A percentile compares a stretch with the other conserved stretches of the same genome.
Conservation (phyloP, 106 monocot species). For the Dendrobium huoshanense region DNA sequence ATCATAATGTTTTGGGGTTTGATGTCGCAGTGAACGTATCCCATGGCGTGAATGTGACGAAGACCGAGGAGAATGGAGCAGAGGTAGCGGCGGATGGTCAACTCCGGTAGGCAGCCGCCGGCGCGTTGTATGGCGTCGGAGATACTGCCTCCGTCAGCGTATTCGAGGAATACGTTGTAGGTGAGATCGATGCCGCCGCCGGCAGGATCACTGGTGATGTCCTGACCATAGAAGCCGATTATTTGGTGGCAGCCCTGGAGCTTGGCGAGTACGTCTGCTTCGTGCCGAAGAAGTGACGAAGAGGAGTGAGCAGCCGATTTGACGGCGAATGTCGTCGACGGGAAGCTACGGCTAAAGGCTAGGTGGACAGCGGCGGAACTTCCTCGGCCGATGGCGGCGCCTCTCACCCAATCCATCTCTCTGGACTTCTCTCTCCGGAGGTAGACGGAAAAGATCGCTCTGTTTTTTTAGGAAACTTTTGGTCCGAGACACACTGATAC, state of each 20-base stretch:
- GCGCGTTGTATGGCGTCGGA: constrained; percentile 14
- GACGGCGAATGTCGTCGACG: background rate
- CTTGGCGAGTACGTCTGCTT: constrained; percentile 6
- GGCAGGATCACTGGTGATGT: background rate
- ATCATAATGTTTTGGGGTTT: constrained; percentile 34
- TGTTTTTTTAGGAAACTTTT: too few species aligned
- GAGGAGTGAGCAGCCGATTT: constrained; percentile 3
- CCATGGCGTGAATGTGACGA: constrained; percentile 19
- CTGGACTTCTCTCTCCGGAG: too few species aligned
- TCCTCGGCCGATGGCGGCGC: constrained; percentile 1
- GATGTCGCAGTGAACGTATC: constrained; percentile 41
- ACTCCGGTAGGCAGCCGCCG: constrained; percentile 18
- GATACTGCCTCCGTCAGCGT: constrained; percentile 34
- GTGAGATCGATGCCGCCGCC: constrained; percentile 10
- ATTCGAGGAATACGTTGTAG: constrained; percentile 19
- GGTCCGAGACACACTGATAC: too few species aligned
- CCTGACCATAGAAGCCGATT: constrained; percentile 26
- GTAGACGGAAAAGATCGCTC: too few species aligned
- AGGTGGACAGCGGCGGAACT: background rate
- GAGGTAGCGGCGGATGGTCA: constrained; percentile 8
- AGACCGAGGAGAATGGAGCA: constrained; percentile 28
- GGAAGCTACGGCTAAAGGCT: background rate
- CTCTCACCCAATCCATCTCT: background rate
- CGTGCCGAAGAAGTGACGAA: background rate
- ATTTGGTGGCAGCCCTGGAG: constrained; percentile 17